Evolutionary conservation across 257 asterid species (phyloP), one percentile per base, ranked within the genome.

Genomic region (Gentiana macrophylla): DNA sequence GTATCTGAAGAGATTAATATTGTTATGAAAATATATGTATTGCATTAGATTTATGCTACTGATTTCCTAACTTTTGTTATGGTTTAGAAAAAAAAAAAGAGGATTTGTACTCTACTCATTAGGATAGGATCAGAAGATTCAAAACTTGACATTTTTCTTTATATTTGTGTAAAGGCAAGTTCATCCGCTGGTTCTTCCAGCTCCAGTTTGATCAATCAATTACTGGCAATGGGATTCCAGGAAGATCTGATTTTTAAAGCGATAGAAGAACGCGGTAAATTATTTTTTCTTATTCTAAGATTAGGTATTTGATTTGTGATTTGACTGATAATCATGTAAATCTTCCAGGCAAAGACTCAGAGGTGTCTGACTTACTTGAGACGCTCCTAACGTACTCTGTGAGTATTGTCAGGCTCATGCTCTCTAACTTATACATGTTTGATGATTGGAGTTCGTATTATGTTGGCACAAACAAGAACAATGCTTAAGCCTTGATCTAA

Each of bases 331-430:
- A 49, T 62, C 49, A 6, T 55, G 24, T 12, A 36, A n/a, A 59
- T 55, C 41, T 7, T 67, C 62, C 86, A 88, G 96, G 82, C 67
- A 75, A 68, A 62, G 83, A 61, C 59, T 76, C 74, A 65, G 65
- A 76, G 0, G 88, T 75, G 3, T 62, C 61, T 4, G 45, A 67
- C 11, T 83, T 88, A 57, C 50, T 85, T 34, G 86, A 88, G 49
- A 64, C 84, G 11, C 65, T 82, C 49, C 76, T 88, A 37, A 80
- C 95, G 1, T 82, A 80, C 65, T 68, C 79, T 32, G 95, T 88
- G 69, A 59, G 91, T 70, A 37, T 36, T n/a, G 48, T 49, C 51
- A 38, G 8, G 7, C 7, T 38, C 45, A 38, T 45, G 49, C 41
- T 49, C 12, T 32, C 12, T 37, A 35, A 12, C 35, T 33, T 45